Percentiles rank a stretch among this genome's conserved stretches.
These are phyloP conservation scores for Lactarius hengduanensis DNA, from an alignment of 768 basidiomycete species.

Conservation along the genomic window DNA sequence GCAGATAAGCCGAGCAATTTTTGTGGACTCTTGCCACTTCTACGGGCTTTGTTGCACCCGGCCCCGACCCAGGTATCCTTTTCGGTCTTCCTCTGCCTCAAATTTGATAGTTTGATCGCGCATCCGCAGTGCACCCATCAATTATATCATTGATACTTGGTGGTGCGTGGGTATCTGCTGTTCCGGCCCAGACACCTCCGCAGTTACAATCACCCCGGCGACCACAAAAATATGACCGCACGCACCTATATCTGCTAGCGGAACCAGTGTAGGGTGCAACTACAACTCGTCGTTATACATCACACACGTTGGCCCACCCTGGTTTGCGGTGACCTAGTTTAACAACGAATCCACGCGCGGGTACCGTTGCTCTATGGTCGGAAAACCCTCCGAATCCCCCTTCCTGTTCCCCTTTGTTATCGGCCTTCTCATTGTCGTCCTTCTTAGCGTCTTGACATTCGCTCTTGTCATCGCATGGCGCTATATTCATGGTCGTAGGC, in stretches of 20 bases:
- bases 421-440: conserved; percentile 6
- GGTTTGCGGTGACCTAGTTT: neutral
- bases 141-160: neutral
- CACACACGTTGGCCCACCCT: neutral
- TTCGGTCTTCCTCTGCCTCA: neutral
- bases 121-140: neutral
- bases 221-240: conserved; percentile 11
- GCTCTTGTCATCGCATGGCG: neutral
- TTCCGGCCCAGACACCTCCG: neutral
- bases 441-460: conserved; percentile 4
- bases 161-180: conserved; percentile 3
- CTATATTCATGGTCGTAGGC: conserved; percentile 4
- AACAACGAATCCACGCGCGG: conserved; percentile 5
- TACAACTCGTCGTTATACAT: neutral
- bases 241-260: neutral
- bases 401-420: conserved; percentile 14
- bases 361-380: neutral
- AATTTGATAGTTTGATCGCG: neutral
- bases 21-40: neutral
- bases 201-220: neutral
- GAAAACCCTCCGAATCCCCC: conserved; percentile 4
- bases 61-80: neutral
- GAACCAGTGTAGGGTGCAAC: neutral
- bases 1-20: neutral
- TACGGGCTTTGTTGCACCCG: neutral